Evolutionary conservation across 2,329 filamentous ascomycete genomes (phyloP).

Genomic region (Aspergillus fructus): DNA sequence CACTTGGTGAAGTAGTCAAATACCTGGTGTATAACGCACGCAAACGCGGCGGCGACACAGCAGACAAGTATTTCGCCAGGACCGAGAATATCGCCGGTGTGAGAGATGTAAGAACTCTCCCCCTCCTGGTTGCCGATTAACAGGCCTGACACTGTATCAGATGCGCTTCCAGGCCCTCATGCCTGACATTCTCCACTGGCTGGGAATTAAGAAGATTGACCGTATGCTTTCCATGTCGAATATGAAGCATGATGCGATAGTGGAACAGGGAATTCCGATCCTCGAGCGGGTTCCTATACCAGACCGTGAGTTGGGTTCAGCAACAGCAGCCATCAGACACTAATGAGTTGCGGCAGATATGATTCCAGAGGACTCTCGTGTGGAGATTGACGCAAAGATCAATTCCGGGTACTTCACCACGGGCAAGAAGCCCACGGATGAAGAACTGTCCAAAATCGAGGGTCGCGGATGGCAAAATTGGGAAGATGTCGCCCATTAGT

Average conservation of each 20-base stretch:
- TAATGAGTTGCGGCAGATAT: slow-evolving; percentile 52
- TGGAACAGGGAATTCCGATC: slow-evolving; percentile 64
- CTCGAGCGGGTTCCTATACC: slow-evolving; percentile 88
- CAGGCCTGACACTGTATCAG: slow-evolving; percentile 28
- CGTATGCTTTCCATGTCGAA: slow-evolving; percentile 99
- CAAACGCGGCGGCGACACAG: slow-evolving; percentile 41
- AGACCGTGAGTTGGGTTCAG: slow-evolving; percentile 44
- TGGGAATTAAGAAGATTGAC: slow-evolving; percentile 98
- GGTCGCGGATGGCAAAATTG: slow-evolving; percentile 85
- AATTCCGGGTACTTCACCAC: slow-evolving; percentile 86
- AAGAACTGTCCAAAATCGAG: slow-evolving; percentile 81
- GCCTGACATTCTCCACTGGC: slow-evolving; percentile 97
- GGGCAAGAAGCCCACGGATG: slow-evolving; percentile 82
- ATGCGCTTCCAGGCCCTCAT: slow-evolving; percentile 99
- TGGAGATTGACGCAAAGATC: slow-evolving; percentile 99
- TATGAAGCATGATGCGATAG: slow-evolving; percentile 55
- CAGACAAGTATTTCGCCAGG: slow-evolving; percentile 75
- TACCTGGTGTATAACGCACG: slow-evolving; percentile 65
- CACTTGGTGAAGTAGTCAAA: slow-evolving; percentile 92
- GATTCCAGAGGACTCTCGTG: slow-evolving; percentile 90
- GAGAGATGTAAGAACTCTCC: slow-evolving; percentile 54
- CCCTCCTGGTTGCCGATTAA: too few relatives aligned
- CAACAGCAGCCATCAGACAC: too few relatives aligned
- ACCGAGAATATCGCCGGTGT: slow-evolving; percentile 98
- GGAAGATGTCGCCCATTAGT: slow-evolving; percentile 43